Percentiles rank a stretch among this genome's conserved stretches.
Evolutionary conservation across 208 protist genomes (phyloP).

Genomic region (Spongospora subterranea): DNA sequence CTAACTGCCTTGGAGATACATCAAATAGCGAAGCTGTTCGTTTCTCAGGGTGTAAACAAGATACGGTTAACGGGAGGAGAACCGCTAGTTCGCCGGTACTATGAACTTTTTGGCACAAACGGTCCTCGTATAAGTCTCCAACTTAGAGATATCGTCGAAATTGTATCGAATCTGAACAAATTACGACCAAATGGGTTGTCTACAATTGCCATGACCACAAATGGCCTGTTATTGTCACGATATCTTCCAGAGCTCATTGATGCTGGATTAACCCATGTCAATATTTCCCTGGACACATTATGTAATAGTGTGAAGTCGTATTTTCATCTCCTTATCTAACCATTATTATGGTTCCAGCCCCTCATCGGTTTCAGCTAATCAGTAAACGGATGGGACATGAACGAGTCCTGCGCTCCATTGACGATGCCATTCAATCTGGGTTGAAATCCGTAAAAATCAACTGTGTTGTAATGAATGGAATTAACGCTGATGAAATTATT

Average conservation of each 20-base stretch:
- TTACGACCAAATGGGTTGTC: constrained; percentile 39
- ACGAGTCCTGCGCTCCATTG: background rate
- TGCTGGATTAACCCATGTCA: constrained; percentile 74
- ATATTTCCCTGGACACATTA: constrained; percentile 81
- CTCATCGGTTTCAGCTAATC: constrained; percentile 10
- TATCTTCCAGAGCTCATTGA: background rate
- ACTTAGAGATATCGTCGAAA: constrained; percentile 16
- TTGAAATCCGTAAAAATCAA: constrained; percentile 70
- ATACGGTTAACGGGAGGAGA: constrained; percentile 63
- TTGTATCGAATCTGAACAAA: background rate
- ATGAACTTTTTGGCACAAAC: background rate
- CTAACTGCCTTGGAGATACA: constrained; percentile 49
- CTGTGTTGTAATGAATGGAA: constrained; percentile 77
- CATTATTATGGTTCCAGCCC: background rate
- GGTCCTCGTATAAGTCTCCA: background rate
- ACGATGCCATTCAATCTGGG: background rate
- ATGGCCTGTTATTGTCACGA: constrained; percentile 47
- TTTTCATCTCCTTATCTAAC: background rate
- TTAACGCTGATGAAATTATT: constrained; percentile 76
- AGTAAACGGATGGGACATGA: constrained; percentile 6
- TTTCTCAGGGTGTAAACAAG: constrained; percentile 60
- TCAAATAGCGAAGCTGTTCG: constrained; percentile 54
- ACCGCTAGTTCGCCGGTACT: constrained; percentile 31
- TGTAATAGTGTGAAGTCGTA: background rate
- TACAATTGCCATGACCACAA: constrained; percentile 58